Evolutionary conservation across 495 filamentous ascomycete genomes (phyloP), one percentile per base, ranked within the genome.

Genomic region (Gamarada debralockiae): DNA sequence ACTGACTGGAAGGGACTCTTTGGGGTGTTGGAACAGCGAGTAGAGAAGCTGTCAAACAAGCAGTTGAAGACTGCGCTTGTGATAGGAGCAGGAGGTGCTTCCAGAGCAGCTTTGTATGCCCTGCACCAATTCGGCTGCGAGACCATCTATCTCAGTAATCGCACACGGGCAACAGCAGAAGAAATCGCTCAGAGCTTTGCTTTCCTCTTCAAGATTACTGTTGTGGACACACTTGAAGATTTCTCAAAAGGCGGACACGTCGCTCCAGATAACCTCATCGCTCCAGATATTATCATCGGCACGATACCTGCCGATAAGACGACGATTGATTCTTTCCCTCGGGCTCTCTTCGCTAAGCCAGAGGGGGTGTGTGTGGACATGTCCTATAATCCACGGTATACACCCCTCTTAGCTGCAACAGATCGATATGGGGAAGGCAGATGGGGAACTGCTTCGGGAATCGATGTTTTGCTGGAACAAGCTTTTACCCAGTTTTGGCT

Each of bases 1-100:
- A 96, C 91, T 21, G 92, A 97, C 72, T 97, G 91, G 90, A 79
- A 79, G 61, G 92, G 92, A 46, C 96, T 97, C 82, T n/a, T n/a
- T n/a, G n/a, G n/a, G n/a, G n/a, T n/a, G n/a, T n/a, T n/a, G n/a
- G n/a, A n/a, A n/a, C n/a, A n/a, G n/a, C n/a, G n/a, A n/a, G 78
- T 82, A 14, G 76, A 77, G 38, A 82, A 85, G 5, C 81, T 97
- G n/a, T 81, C 81, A 49, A 79, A 79, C 38, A 83, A 84, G 2
- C 14, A 9, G 70, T 70, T 40, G 68, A 69, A 56, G 6, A 67
- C 69, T 18, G 67, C 72, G 48, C 74, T 90, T 67, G 89, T 97
- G n/a, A 78, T 96, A 51, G 92, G 92, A 8, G 86, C 89, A 10
- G 92, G 92, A n/a, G 92, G 92, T 20, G 96, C 92, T 9, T 86